Evolutionary conservation across 352 stramenopile genomes (phyloP).

Genomic region (Aphanomyces cochlioides): DNA sequence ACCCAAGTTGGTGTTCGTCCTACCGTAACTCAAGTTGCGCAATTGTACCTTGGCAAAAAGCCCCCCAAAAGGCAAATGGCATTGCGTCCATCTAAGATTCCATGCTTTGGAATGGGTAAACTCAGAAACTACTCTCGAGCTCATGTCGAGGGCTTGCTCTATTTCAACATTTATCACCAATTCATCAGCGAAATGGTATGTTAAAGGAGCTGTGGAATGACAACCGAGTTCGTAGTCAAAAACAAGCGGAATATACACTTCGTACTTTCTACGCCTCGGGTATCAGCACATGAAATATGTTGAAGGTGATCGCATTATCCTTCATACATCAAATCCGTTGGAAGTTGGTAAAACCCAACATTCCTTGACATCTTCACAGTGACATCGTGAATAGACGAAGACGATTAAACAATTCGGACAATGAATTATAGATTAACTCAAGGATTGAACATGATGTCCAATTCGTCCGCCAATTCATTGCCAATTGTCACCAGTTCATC

Average conservation of each 20-base stretch:
- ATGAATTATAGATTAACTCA: background rate
- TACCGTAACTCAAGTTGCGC: conserved; percentile 8
- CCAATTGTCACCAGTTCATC: background rate
- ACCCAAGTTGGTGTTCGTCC: conserved; percentile 2
- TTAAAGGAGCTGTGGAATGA: no score
- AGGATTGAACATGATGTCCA: conserved; percentile 8
- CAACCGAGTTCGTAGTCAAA: conserved; percentile 4
- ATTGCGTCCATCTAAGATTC: background rate
- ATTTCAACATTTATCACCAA: conserved; percentile 20
- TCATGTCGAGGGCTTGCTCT: conserved; percentile 17
- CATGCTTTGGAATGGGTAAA: conserved; percentile 2
- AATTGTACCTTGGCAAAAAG: conserved; percentile 14
- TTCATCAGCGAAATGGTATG: conserved; percentile 13
- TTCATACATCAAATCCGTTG: conserved; percentile 1
- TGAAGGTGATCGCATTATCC: background rate
- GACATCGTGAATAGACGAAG: background rate
- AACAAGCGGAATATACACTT: conserved; percentile 9
- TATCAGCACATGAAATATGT: background rate
- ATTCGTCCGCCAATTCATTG: background rate
- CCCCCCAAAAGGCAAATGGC: background rate
- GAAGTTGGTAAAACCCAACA: background rate
- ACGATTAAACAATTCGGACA: background rate
- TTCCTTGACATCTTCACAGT: no score
- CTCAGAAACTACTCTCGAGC: background rate
- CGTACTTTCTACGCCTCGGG: conserved; percentile 5